A percentile compares a stretch with the other conserved stretches of the same genome.
Evolutionary conservation across 257 asterid genomes (phyloP).

Genomic region (Paulownia fortunei): DNA sequence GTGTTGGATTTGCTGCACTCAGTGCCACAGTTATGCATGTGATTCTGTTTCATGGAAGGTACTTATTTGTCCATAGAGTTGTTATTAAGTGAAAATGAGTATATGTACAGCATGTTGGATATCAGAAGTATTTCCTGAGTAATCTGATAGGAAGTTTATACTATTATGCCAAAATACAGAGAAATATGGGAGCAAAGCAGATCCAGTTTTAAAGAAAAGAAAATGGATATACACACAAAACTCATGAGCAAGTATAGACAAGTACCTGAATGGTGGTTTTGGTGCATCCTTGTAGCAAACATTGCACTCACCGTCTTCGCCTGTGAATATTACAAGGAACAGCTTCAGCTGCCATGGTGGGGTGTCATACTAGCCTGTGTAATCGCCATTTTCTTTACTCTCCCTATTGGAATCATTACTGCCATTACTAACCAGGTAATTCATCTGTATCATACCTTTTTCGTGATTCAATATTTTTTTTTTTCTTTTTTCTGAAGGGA

Average conservation of each 20-base stretch:
- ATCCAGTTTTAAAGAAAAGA: constrained; percentile 68
- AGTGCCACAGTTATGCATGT: constrained; percentile 80
- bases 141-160: too few relatives aligned
- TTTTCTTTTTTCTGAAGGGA: too few relatives aligned
- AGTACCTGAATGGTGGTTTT: constrained; percentile 99
- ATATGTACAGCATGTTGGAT: too few relatives aligned
- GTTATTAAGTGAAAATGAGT: too few relatives aligned
- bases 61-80: not conserved
- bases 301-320: constrained; percentile 70
- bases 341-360: constrained; percentile 98
- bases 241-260: constrained; percentile 80
- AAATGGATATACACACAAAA: constrained; percentile 79
- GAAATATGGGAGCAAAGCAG: constrained; percentile 94
- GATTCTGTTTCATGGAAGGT: constrained; percentile 87
- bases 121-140: too few relatives aligned
- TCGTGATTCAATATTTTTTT: too few relatives aligned
- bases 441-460: too few relatives aligned
- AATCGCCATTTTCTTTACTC: constrained; percentile 84
- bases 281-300: constrained; percentile 75
- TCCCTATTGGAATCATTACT: constrained; percentile 85
- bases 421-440: constrained; percentile 93
- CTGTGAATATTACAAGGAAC: constrained; percentile 84
- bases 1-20: constrained; percentile 85
- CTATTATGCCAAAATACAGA: constrained; percentile 44
- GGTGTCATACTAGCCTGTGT: constrained; percentile 81